phyloP scores from a whole-genome alignment of 345 rosid species.

The Combretum micranthum region DNA sequence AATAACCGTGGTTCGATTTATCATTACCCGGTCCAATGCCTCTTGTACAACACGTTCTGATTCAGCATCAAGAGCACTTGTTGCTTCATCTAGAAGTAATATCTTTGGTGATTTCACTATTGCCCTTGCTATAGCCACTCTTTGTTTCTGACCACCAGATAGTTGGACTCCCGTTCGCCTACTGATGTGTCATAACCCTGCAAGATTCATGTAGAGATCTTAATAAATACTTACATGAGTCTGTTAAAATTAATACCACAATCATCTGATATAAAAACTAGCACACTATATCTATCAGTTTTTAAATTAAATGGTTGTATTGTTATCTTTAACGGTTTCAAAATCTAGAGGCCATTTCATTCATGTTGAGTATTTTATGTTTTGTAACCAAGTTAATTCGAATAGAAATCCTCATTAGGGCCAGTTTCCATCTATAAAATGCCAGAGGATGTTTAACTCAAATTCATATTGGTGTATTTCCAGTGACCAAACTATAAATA shows the following conservation, averaged over 20 bases:
- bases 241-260: too few species aligned
- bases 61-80: slow-evolving; percentile 38
- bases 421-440: slow-evolving; percentile 16
- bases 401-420: slow-evolving; percentile 21
- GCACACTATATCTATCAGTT: too few species aligned
- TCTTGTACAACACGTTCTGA: slow-evolving; percentile 50
- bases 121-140: slow-evolving; percentile 40
- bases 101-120: slow-evolving; percentile 35
- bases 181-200: slow-evolving; percentile 41
- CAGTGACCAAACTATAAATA: background rate
- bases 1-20: slow-evolving; percentile 39
- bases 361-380: too few species aligned
- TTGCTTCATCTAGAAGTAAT: slow-evolving; percentile 35
- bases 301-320: too few species aligned
- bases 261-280: too few species aligned
- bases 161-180: slow-evolving; percentile 45
- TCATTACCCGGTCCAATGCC: slow-evolving; percentile 33
- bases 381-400: too few species aligned
- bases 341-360: too few species aligned
- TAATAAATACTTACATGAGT: too few species aligned
- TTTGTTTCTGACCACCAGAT: slow-evolving; percentile 45
- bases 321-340: too few species aligned
- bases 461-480: too few species aligned
- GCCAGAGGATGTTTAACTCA: too few species aligned
- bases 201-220: background rate